Evolutionary conservation across 2,329 filamentous ascomycete species (phyloP).

Genomic region (Epichloe glyceriae): DNA sequence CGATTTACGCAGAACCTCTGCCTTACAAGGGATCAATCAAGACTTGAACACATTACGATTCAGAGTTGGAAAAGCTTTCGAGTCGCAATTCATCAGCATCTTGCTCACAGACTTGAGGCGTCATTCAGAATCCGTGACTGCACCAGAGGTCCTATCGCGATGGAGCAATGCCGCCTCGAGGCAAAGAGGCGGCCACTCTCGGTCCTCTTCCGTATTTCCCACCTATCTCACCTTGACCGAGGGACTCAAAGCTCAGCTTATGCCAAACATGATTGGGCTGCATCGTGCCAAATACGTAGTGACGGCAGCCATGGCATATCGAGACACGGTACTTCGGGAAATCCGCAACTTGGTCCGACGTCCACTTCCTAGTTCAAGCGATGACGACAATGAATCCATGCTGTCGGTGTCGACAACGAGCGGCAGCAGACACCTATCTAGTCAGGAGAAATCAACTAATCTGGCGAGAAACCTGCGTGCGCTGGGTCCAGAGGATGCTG

Average conservation of each 20-base stretch:
- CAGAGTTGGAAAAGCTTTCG: slow-evolving; percentile 78
- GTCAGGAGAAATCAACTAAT: slow-evolving; percentile 81
- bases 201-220: slow-evolving; percentile 58
- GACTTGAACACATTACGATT: slow-evolving; percentile 66
- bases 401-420: slow-evolving; percentile 69
- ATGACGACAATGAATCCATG: slow-evolving; percentile 86
- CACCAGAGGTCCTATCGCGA: slow-evolving; percentile 62
- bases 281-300: slow-evolving; percentile 68
- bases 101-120: slow-evolving; percentile 66
- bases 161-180: slow-evolving; percentile 72
- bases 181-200: slow-evolving; percentile 51
- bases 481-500: slow-evolving; percentile 71
- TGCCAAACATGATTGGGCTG: slow-evolving; percentile 63
- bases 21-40: slow-evolving; percentile 64
- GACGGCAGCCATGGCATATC: slow-evolving; percentile 69
- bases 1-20: slow-evolving; percentile 65
- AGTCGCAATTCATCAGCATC: slow-evolving; percentile 63
- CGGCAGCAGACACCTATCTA: slow-evolving; percentile 53
- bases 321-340: slow-evolving; percentile 73
- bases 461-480: slow-evolving; percentile 78
- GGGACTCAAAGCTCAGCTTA: slow-evolving; percentile 55
- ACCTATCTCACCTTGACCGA: slow-evolving; percentile 66
- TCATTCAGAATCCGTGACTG: slow-evolving; percentile 65
- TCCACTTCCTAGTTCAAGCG: slow-evolving; percentile 80
- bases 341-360: slow-evolving; percentile 74